phyloP scores from a whole-genome alignment of 2,329 filamentous ascomycete genomes.

The Colletotrichum eleusines region DNA sequence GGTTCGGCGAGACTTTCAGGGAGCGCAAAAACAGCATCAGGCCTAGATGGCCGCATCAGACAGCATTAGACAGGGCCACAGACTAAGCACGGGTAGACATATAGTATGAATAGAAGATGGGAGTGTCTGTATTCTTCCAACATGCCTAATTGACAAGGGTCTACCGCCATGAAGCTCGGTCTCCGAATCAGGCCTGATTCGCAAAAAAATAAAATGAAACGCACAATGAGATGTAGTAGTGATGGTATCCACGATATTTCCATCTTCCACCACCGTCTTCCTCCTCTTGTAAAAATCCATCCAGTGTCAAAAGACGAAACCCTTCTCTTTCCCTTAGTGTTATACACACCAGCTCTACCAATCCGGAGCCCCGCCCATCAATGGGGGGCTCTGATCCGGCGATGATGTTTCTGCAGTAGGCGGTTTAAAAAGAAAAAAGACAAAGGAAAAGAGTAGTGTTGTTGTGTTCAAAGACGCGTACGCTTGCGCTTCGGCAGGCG shows the following conservation, averaged over 20 bases:
- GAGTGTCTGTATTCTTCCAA: conserved; percentile 38
- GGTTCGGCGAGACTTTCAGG: too few species aligned
- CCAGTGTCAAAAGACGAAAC: neutral
- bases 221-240: neutral
- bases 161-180: conserved; percentile 28
- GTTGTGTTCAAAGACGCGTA: conserved; percentile 5
- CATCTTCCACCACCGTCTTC: conserved; percentile 17
- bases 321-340: neutral
- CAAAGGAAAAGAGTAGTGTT: conserved; percentile 40
- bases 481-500: neutral
- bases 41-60: neutral
- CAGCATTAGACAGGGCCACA: neutral
- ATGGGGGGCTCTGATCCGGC: neutral
- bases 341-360: conserved; percentile 18
- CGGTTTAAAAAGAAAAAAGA: conserved; percentile 7
- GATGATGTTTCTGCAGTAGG: conserved; percentile 2
- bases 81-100: neutral
- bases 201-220: neutral
- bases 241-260: conserved; percentile 29
- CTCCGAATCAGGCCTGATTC: conserved; percentile 18
- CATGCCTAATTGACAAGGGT: conserved; percentile 31
- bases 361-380: neutral
- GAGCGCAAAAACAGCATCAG: too few species aligned
- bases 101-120: conserved; percentile 36
- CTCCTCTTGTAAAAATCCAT: conserved; percentile 9